These are phyloP conservation scores for Pythium biforme DNA, from an alignment of 352 stramenopile genomes.

Conservation along the genomic window DNA sequence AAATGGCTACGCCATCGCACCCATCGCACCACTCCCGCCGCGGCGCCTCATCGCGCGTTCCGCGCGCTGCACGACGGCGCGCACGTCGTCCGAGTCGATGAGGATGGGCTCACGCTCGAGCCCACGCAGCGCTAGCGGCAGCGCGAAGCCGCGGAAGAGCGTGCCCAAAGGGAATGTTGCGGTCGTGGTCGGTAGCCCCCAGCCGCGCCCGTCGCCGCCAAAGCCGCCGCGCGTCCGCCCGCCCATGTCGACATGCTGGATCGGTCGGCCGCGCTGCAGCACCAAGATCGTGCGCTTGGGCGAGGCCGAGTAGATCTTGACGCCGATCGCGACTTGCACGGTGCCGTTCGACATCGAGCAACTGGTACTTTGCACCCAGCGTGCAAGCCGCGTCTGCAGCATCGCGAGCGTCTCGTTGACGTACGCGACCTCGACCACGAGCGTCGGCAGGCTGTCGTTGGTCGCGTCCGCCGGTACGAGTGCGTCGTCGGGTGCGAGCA, in stretches of 20 bases:
- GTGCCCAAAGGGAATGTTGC: slow-evolving; percentile 5
- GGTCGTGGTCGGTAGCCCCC: neutral
- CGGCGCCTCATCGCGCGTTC: slow-evolving; percentile 5
- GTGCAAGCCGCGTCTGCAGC: neutral
- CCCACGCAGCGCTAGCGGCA: neutral
- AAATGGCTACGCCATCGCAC: neutral
- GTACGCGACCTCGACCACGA: slow-evolving; percentile 18
- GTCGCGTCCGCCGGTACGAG: slow-evolving; percentile 12
- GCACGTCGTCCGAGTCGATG: slow-evolving; percentile 8
- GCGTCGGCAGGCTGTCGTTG: slow-evolving; percentile 11
- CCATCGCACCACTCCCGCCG: neutral
- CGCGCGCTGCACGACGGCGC: slow-evolving; percentile 7
- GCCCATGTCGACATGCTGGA: slow-evolving; percentile 6
- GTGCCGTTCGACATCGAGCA: neutral
- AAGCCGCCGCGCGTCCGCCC: neutral
- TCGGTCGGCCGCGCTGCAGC: slow-evolving; percentile 1
- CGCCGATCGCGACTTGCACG: slow-evolving; percentile 12
- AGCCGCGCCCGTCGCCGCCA: neutral
- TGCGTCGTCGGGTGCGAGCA: slow-evolving; percentile 12
- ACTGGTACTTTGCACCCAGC: slow-evolving; percentile 7
- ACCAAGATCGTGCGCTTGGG: slow-evolving; percentile 1
- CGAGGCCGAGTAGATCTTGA: slow-evolving; percentile 11
- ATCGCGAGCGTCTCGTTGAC: slow-evolving; percentile 11
- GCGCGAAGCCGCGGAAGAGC: slow-evolving; percentile 6
- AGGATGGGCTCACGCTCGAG: slow-evolving; percentile 1